These are phyloP conservation scores for Halophytophthora polymorphica DNA, from an alignment of 352 stramenopile genomes.

Conservation along the genomic window DNA sequence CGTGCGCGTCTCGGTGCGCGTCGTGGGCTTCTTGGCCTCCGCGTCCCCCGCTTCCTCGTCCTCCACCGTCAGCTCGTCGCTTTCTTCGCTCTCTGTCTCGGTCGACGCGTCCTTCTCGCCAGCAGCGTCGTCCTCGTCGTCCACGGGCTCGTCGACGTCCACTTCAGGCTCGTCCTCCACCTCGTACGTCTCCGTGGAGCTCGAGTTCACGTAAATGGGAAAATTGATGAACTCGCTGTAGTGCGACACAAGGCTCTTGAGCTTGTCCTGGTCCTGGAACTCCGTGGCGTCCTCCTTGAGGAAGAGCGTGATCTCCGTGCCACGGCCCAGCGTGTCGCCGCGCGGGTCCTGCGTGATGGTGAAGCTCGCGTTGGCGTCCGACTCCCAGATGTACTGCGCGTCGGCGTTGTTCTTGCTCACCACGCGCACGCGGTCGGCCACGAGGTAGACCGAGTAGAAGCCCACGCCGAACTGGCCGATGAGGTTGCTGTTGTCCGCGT, in stretches of 20 bases:
- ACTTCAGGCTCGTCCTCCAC: slow-evolving; percentile 85
- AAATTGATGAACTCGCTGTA: slow-evolving; percentile 99
- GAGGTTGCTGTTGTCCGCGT: slow-evolving; percentile 90
- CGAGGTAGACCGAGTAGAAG: slow-evolving; percentile 99
- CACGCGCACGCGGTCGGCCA: slow-evolving; percentile 95
- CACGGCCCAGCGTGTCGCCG: slow-evolving; percentile 94
- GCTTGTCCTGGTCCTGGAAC: slow-evolving; percentile 93
- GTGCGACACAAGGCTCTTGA: slow-evolving; percentile 94
- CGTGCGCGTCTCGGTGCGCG: slow-evolving; percentile 89
- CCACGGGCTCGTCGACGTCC: slow-evolving; percentile 42
- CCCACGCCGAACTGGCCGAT: slow-evolving; percentile 99
- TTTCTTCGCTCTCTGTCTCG: slow-evolving; percentile 28
- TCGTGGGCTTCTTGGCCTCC: slow-evolving; percentile 68
- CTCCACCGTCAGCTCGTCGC: slow-evolving; percentile 71
- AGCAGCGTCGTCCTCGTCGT: slow-evolving; percentile 54
- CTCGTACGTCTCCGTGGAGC: slow-evolving; percentile 89
- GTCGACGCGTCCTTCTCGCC: slow-evolving; percentile 26
- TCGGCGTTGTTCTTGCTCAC: slow-evolving; percentile 97
- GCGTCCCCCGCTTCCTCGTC: slow-evolving; percentile 72
- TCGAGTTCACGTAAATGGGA: slow-evolving; percentile 98
- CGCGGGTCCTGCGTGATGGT: slow-evolving; percentile 94
- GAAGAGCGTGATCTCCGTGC: slow-evolving; percentile 99
- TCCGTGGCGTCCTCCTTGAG: slow-evolving; percentile 98
- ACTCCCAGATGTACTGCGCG: slow-evolving; percentile 98
- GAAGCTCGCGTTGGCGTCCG: slow-evolving; percentile 95